Evolutionary conservation across 371 early-diverging fungal species (phyloP).

Genomic region (Actinomucor elegans): DNA sequence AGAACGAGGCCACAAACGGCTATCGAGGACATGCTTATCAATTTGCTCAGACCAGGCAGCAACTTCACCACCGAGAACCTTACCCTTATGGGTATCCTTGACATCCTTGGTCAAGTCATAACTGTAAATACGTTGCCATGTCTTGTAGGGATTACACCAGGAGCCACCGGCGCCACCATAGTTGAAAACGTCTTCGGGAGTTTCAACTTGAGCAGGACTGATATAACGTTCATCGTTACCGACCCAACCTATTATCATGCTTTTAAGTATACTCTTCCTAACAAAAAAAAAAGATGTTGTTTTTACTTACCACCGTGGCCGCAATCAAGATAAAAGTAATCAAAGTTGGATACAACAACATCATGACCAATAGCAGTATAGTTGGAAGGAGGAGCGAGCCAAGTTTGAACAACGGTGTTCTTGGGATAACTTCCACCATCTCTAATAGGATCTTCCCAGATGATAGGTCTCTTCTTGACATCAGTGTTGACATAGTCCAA

Average conservation of each 20-base stretch:
- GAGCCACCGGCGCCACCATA: conserved; percentile 59
- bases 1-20: conserved; percentile 71
- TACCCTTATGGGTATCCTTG: conserved; percentile 45
- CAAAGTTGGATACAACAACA: conserved; percentile 54
- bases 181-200: conserved; percentile 33
- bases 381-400: conserved; percentile 49
- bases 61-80: conserved; percentile 51
- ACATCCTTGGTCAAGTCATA: conserved; percentile 66
- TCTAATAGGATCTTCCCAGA: conserved; percentile 49
- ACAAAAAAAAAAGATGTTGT: no score
- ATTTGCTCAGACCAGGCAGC: conserved; percentile 77
- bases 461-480: conserved; percentile 36
- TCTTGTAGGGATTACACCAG: conserved; percentile 69
- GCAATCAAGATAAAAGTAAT: conserved; percentile 74
- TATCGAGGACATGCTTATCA: conserved; percentile 62
- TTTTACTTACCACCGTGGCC: conserved; percentile 71
- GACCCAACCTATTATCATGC: no score
- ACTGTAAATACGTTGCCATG: conserved; percentile 78
- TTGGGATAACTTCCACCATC: conserved; percentile 33
- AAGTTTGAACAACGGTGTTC: conserved; percentile 57
- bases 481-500: conserved; percentile 25
- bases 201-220: conserved; percentile 34
- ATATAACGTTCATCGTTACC: conserved; percentile 42
- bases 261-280: no score
- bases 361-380: conserved; percentile 53